Base-by-base conservation (phyloP, 805 yeast genomes). In the Schwanniomyces sp. region DNA sequence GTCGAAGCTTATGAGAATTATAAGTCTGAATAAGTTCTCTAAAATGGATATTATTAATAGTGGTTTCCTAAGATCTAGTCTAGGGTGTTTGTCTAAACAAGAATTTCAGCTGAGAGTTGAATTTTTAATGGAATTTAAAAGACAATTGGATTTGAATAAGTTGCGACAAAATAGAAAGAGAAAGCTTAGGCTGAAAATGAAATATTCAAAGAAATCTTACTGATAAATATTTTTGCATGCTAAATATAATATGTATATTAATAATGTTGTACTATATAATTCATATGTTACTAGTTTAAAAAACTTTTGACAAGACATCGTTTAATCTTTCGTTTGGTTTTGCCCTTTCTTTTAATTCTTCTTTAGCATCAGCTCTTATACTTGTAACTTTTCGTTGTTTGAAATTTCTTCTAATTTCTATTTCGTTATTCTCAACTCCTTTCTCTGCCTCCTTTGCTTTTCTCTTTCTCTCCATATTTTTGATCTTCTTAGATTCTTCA, bases 401-500 rank as follows among this genome's bases (percentile, higher is more conserved):
- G 64, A 90, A 90, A 16, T 70, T 74, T 61, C 92, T 76, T 56
- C 84, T 71, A 5, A 79, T 64, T 18, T 69, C 70, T 2, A 59
- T 56, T 2, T 63, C 65, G 5, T 50, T 41, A n/a, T 53, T 54
- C 2, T 48, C 39, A 4, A 59, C 61, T 4, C 32, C 53, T 5
- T 43, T 43, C 14, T 41, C 45, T 10, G 16, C 55, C 26, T 57
- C 62, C 48, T 60, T 67, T 17, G 56, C 55, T 50, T 61, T 71
- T 52, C 76, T 70, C 66, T 79, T 80, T 48, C 72, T 67, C 56
- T 81, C 75, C 6, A 91, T 88, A 48, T 82, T 84, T 39, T 79
- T 77, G 44, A 90, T 76, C 85, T 85, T 85, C 74, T 89, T 90
- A 51, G 94, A 85, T 54, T 81, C 82, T 62, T 92, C 97, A 39